Evolutionary conservation across 352 stramenopile genomes (phyloP).

Genomic region (Globisporangium parvum): DNA sequence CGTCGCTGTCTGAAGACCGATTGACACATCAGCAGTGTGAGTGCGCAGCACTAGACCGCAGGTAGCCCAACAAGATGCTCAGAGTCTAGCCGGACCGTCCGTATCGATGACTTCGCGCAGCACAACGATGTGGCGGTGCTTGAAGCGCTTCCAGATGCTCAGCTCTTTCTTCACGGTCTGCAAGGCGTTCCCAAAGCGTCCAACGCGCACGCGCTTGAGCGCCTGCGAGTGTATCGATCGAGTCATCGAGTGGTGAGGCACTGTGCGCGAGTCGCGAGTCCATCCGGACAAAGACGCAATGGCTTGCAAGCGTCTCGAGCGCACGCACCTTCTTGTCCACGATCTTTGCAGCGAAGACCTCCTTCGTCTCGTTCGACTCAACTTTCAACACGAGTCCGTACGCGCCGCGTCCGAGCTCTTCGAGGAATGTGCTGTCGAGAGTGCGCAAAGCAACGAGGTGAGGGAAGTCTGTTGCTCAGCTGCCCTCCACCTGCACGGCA

Average conservation of each 20-base stretch:
- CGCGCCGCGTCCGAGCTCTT: conserved; percentile 66
- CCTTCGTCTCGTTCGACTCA: conserved; percentile 56
- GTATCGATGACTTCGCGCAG: conserved; percentile 96
- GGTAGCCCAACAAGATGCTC: not conserved
- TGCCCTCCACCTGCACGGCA: not conserved
- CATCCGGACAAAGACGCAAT: too few relatives aligned
- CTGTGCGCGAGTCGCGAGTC: not conserved
- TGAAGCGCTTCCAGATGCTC: conserved; percentile 95
- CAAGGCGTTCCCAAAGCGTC: conserved; percentile 66
- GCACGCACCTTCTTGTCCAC: conserved; percentile 56
- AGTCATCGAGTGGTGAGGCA: conserved; percentile 1
- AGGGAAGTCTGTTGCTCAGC: not conserved
- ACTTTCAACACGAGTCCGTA: conserved; percentile 71
- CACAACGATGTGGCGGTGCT: conserved; percentile 92
- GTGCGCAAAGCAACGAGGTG: not conserved
- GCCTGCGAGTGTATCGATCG: too few relatives aligned
- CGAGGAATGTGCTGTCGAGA: conserved; percentile 48
- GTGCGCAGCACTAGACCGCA: not conserved
- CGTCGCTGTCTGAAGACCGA: conserved; percentile 47
- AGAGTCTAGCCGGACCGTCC: conserved; percentile 31
- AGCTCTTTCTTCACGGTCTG: conserved; percentile 91
- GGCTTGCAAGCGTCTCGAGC: too few relatives aligned
- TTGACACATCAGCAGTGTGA: not conserved
- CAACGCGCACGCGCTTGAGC: conserved; percentile 62
- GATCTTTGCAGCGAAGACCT: conserved; percentile 68